Percentiles rank a stretch among this genome's conserved stretches.
Conservation (phyloP, 192 early-diverging fungal species). For the Entophlyctis luteolus region DNA sequence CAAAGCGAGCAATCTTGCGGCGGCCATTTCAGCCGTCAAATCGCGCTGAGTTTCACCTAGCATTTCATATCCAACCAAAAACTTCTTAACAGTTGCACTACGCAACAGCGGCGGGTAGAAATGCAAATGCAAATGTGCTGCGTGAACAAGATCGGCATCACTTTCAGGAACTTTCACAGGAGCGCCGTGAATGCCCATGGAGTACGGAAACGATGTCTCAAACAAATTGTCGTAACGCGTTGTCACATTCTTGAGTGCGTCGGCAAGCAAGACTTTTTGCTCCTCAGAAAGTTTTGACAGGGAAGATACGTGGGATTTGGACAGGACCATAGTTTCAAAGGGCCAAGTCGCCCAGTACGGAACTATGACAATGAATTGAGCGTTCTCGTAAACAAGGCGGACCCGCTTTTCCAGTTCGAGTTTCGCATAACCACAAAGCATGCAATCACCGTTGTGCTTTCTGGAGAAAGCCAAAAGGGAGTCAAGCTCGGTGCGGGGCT, state of each 20-base stretch:
- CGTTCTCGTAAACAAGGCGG: slow-evolving; percentile 76
- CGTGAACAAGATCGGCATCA: slow-evolving; percentile 42
- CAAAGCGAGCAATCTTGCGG: slow-evolving; percentile 57
- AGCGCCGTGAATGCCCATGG: slow-evolving; percentile 91
- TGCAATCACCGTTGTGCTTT: slow-evolving; percentile 51
- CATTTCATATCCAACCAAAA: slow-evolving; percentile 95
- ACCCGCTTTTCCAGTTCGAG: slow-evolving; percentile 50
- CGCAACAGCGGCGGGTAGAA: slow-evolving; percentile 94
- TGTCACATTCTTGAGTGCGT: slow-evolving; percentile 64
- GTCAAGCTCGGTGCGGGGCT: slow-evolving; percentile 68
- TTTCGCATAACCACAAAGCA: slow-evolving; percentile 79
- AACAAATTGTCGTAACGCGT: slow-evolving; percentile 93
- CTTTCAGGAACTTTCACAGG: slow-evolving; percentile 48
- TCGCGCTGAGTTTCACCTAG: slow-evolving; percentile 91
- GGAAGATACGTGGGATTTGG: slow-evolving; percentile 58
- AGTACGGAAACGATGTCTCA: slow-evolving; percentile 87
- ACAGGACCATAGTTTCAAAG: slow-evolving; percentile 84
- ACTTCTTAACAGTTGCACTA: slow-evolving; percentile 87
- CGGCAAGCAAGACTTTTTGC: slow-evolving; percentile 68
- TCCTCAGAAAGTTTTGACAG: slow-evolving; percentile 32
- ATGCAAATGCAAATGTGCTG: slow-evolving; percentile 84
- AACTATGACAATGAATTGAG: slow-evolving; percentile 74
- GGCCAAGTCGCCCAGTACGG: slow-evolving; percentile 99
- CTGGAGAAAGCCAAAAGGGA: slow-evolving; percentile 60
- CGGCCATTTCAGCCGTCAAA: slow-evolving; percentile 90